Evolutionary conservation across 1,284 basidiomycete genomes (phyloP).

Genomic region (Thecaphora frezii): DNA sequence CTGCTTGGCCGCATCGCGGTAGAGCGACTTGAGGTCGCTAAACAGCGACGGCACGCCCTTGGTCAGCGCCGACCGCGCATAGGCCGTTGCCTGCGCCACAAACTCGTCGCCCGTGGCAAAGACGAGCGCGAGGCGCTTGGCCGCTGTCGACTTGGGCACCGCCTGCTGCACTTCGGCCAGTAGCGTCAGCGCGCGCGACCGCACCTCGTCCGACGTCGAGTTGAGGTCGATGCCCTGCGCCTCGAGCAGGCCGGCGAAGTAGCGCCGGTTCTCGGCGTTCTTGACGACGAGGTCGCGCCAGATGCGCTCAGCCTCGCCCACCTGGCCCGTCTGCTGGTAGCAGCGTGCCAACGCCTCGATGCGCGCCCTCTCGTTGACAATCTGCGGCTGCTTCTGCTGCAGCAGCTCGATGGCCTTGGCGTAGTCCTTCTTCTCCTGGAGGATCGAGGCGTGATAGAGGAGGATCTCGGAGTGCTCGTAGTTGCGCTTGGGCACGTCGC

Average conservation of each 20-base stretch:
- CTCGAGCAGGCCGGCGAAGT: slow-evolving; percentile 74
- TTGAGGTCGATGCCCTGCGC: slow-evolving; percentile 69
- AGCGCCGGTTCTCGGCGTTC: slow-evolving; percentile 81
- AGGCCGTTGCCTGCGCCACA: slow-evolving; percentile 68
- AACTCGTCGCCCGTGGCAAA: slow-evolving; percentile 65
- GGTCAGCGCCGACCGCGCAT: slow-evolving; percentile 72
- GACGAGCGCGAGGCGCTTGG: slow-evolving; percentile 44
- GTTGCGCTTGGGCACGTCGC: slow-evolving; percentile 42
- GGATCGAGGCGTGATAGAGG: slow-evolving; percentile 77
- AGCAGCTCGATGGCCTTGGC: slow-evolving; percentile 60
- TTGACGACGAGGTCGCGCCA: slow-evolving; percentile 80
- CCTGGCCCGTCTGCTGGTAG: slow-evolving; percentile 67
- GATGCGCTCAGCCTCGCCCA: slow-evolving; percentile 72
- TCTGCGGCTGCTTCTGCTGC: slow-evolving; percentile 10
- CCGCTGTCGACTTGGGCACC: slow-evolving; percentile 43
- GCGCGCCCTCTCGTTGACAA: slow-evolving; percentile 58
- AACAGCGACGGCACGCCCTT: slow-evolving; percentile 94
- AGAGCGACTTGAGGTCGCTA: slow-evolving; percentile 85
- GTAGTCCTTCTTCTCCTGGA: slow-evolving; percentile 71
- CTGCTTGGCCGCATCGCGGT: slow-evolving; percentile 70
- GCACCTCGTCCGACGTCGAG: slow-evolving; percentile 3
- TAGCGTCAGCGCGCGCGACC: slow-evolving; percentile 7
- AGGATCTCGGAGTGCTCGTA: slow-evolving; percentile 80
- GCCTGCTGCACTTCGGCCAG: slow-evolving; percentile 28
- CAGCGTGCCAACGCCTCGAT: slow-evolving; percentile 27